Evolutionary conservation across 352 stramenopile species (phyloP).

Genomic region (Globisporangium okanoganense): DNA sequence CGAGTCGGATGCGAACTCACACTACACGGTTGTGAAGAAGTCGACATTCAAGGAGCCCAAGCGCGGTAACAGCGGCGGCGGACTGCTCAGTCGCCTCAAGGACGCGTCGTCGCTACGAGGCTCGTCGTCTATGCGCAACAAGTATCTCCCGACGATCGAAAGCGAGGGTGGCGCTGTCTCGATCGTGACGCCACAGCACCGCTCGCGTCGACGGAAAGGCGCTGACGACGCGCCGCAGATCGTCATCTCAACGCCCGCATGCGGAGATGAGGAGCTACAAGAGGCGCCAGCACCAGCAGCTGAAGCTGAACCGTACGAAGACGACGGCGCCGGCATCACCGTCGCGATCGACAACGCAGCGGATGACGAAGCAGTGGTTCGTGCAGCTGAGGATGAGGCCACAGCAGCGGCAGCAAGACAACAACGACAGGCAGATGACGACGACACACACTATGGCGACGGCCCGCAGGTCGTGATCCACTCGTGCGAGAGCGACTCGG

Average conservation of each 20-base stretch:
- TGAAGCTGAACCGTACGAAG: constrained; percentile 4
- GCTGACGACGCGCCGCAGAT: constrained; percentile 8
- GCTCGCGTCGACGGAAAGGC: not conserved
- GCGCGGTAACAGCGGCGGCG: constrained; percentile 16
- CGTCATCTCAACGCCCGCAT: constrained; percentile 1
- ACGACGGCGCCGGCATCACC: constrained; percentile 43
- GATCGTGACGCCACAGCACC: not conserved
- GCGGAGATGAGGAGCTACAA: not conserved
- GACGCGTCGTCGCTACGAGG: constrained; percentile 18
- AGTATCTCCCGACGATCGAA: constrained; percentile 18
- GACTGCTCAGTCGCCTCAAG: constrained; percentile 28
- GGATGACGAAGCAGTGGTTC: not conserved
- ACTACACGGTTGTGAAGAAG: constrained; percentile 54
- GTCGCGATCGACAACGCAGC: constrained; percentile 34
- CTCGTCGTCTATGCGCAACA: constrained; percentile 18
- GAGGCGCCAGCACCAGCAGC: not conserved
- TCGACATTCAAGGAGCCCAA: constrained; percentile 56
- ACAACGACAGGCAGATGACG: not conserved
- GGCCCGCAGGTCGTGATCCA: constrained; percentile 70
- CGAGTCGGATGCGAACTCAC: constrained; percentile 10
- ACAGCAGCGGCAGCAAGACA: not conserved
- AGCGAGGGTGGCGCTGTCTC: not conserved
- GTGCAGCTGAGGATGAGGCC: not conserved
- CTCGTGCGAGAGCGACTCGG: constrained; percentile 59
- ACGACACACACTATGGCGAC: constrained; percentile 21